A percentile compares a stretch with the other conserved stretches of the same genome.
Evolutionary conservation across 148 eudicot species (phyloP).

Genomic region (Polygonum aviculare): DNA sequence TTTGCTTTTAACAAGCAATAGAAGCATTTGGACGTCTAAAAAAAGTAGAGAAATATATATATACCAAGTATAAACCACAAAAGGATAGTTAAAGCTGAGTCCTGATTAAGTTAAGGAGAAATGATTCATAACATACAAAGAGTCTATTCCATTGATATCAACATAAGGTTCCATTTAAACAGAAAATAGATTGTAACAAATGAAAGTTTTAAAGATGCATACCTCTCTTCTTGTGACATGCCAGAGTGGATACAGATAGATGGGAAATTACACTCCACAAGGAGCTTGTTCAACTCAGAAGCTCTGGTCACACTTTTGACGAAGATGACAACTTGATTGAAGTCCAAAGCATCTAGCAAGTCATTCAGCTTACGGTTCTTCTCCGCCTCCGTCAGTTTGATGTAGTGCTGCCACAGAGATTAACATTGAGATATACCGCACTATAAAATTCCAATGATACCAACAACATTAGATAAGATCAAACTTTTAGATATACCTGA

Average conservation of each 20-base stretch:
- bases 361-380: conserved; percentile 93
- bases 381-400: conserved; percentile 79
- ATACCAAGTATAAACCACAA: neutral
- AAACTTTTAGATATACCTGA: conserved; percentile 40
- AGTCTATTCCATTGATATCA: neutral
- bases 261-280: conserved; percentile 93
- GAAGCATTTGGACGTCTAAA: neutral
- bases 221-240: conserved; percentile 99
- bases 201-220: neutral
- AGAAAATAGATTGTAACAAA: neutral
- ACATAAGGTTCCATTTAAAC: neutral
- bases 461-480: neutral
- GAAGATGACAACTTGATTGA: conserved; percentile 92
- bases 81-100: neutral
- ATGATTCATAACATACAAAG: neutral
- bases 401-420: conserved; percentile 62
- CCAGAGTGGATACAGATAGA: conserved; percentile 97
- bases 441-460: neutral
- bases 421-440: neutral
- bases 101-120: neutral
- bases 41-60: neutral
- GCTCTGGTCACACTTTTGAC: conserved; percentile 92
- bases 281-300: conserved; percentile 84
- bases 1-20: neutral
- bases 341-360: conserved; percentile 91